These are phyloP conservation scores for Xylaria sp. DNA, from an alignment of 2,329 filamentous ascomycete species.

Conservation along the genomic window DNA sequence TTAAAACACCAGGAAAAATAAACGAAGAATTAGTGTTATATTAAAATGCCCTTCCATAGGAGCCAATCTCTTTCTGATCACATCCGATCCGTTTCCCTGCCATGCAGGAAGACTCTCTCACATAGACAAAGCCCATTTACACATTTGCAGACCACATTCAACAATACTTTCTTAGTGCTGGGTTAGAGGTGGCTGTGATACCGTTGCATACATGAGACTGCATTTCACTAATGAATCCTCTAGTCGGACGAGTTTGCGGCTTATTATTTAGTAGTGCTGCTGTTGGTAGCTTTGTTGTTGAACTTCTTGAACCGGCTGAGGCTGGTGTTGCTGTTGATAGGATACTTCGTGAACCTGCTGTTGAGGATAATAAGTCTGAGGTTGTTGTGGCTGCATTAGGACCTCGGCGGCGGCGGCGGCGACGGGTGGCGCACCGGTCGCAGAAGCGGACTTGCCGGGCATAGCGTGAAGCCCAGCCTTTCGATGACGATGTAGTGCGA, in stretches of 20 bases:
- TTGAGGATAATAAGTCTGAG: slow-evolving; percentile 36
- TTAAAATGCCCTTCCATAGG: slow-evolving; percentile 25
- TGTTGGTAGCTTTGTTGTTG: slow-evolving; percentile 20
- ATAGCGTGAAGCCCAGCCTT: slow-evolving; percentile 55
- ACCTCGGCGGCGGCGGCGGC: slow-evolving; percentile 30
- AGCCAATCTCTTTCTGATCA: slow-evolving; percentile 6
- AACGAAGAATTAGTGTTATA: slow-evolving; percentile 19
- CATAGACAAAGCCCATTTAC: not conserved
- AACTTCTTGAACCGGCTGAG: not conserved
- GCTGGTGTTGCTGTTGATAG: slow-evolving; percentile 25
- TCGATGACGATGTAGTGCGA: slow-evolving; percentile 58
- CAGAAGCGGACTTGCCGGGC: slow-evolving; percentile 42
- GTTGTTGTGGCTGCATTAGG: slow-evolving; percentile 45
- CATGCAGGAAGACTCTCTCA: not conserved
- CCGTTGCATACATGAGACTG: not conserved
- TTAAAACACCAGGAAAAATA: not conserved
- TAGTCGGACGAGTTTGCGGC: too few species aligned
- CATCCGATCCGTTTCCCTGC: not conserved
- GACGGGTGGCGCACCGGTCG: slow-evolving; percentile 6
- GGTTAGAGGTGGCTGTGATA: not conserved
- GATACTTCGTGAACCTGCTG: slow-evolving; percentile 23
- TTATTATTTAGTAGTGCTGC: slow-evolving; percentile 9
- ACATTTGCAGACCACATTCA: not conserved
- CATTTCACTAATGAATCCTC: not conserved
- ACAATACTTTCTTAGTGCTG: slow-evolving; percentile 15